These are phyloP conservation scores for Phytophthora chlamydospora DNA, from an alignment of 352 stramenopile genomes.

Conservation along the genomic window DNA sequence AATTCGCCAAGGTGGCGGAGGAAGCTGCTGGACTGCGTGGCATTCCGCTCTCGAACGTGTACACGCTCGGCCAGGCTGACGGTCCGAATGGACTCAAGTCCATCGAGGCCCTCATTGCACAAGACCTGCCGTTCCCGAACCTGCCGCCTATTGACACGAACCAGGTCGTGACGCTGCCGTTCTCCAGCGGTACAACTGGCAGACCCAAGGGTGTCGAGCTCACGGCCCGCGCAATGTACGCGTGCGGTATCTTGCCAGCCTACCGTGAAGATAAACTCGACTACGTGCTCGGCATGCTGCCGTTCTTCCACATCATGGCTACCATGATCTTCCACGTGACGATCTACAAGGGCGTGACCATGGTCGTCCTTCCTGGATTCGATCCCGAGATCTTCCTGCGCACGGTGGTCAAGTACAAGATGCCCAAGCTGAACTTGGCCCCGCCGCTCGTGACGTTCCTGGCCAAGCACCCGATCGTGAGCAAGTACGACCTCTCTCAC, in stretches of 20 bases:
- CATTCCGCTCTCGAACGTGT: slow-evolving; percentile 25
- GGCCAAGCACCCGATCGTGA: slow-evolving; percentile 87
- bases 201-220: slow-evolving; percentile 92
- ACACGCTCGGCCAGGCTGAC: slow-evolving; percentile 32
- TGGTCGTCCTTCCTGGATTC: slow-evolving; percentile 91
- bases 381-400: slow-evolving; percentile 89
- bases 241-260: slow-evolving; percentile 72
- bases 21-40: slow-evolving; percentile 31
- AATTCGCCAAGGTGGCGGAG: slow-evolving; percentile 38
- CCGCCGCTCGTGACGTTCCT: slow-evolving; percentile 82
- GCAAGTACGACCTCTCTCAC: slow-evolving; percentile 87
- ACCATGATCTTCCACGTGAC: slow-evolving; percentile 84
- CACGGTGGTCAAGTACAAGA: slow-evolving; percentile 68
- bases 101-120: slow-evolving; percentile 37
- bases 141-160: slow-evolving; percentile 34
- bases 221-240: slow-evolving; percentile 81
- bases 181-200: slow-evolving; percentile 93
- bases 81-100: slow-evolving; percentile 15
- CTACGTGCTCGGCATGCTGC: slow-evolving; percentile 70
- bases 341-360: slow-evolving; percentile 76
- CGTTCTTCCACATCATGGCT: slow-evolving; percentile 97
- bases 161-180: slow-evolving; percentile 71
- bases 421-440: slow-evolving; percentile 58
- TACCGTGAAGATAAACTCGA: slow-evolving; percentile 49
- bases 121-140: slow-evolving; percentile 32